Base-by-base conservation (phyloP, 495 filamentous ascomycete species). In the Eremomyces bilateralis region DNA sequence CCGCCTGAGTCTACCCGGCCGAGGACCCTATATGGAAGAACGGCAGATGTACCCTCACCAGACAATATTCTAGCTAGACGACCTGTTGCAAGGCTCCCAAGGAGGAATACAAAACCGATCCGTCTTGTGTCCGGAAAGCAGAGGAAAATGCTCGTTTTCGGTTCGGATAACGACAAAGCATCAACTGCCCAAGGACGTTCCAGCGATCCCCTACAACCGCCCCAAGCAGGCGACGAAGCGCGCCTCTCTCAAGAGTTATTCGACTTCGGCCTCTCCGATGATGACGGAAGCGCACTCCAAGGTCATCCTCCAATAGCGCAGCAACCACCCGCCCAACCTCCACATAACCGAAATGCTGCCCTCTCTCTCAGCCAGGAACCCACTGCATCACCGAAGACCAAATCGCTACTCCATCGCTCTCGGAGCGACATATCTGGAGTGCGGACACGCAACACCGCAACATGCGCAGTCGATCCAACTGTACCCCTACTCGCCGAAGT, bases 341-440 rank as follows among this genome's bases (percentile, higher is more conserved):
- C 24, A 6, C 8, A 6, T 8, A 27, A 27, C 6, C 24, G 24
- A n/a, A n/a, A n/a, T n/a, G n/a, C n/a, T n/a, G n/a, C n/a, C n/a
- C n/a, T n/a, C n/a, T n/a, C n/a, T n/a, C n/a, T n/a, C n/a, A 13
- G 6, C 24, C 24, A 27, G 13, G 24, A 27, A 27, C 8, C 13
- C 24, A 27, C 24, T 13, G 24, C 24, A n/a, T n/a, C 13, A 27
- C 13, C 24, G 13, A 27, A 27, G 24, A 27, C 6, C 24, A 27
- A 27, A 27, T 27, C 24, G 13, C 24, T 27, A 27, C 6, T 6
- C 13, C 24, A 27, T 8, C 6, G 24, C 13, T 29, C 28, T 40
- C 8, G 42, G 41, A 21, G 35, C 42, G 2, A 32, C 15, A n/a
- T 20, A 21, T 3, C 20, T 8, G 29, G 18, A 33, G 20, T 19